Evolutionary conservation across 208 protist species (phyloP).

Genomic region (Strigomonas culicis): DNA sequence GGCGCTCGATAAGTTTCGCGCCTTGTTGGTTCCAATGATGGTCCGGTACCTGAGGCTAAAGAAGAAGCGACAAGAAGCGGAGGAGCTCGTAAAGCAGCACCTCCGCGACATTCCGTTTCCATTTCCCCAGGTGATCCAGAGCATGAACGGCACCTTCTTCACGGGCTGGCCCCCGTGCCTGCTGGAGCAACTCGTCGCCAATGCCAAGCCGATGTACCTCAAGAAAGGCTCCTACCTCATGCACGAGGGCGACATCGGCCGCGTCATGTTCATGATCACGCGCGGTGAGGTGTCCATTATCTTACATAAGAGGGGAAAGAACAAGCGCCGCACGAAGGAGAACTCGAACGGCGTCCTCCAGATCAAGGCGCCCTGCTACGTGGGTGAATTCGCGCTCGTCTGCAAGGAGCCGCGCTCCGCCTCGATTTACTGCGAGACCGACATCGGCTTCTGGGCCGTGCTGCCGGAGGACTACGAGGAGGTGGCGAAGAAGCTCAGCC

Average conservation of each 20-base stretch:
- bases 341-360: constrained; percentile 65
- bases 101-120: constrained; percentile 76
- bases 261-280: constrained; percentile 89
- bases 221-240: constrained; percentile 71
- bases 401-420: constrained; percentile 85
- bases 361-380: constrained; percentile 81
- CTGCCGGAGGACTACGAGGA: constrained; percentile 80
- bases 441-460: constrained; percentile 78
- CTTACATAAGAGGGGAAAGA: constrained; percentile 51
- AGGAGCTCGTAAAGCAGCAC: constrained; percentile 39
- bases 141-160: constrained; percentile 86
- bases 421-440: constrained; percentile 83
- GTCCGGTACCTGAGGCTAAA: constrained; percentile 42
- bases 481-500: constrained; percentile 62
- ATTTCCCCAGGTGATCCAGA: constrained; percentile 66
- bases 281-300: constrained; percentile 63
- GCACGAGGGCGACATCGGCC: constrained; percentile 87
- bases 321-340: constrained; percentile 75
- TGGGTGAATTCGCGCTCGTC: constrained; percentile 86
- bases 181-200: constrained; percentile 62
- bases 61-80: constrained; percentile 25
- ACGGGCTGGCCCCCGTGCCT: constrained; percentile 62
- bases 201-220: constrained; percentile 58
- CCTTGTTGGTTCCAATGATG: constrained; percentile 68
- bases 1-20: constrained; percentile 62